These are phyloP conservation scores for Parmelia sp. DNA, from an alignment of 495 filamentous ascomycete species.

Conservation along the genomic window DNA sequence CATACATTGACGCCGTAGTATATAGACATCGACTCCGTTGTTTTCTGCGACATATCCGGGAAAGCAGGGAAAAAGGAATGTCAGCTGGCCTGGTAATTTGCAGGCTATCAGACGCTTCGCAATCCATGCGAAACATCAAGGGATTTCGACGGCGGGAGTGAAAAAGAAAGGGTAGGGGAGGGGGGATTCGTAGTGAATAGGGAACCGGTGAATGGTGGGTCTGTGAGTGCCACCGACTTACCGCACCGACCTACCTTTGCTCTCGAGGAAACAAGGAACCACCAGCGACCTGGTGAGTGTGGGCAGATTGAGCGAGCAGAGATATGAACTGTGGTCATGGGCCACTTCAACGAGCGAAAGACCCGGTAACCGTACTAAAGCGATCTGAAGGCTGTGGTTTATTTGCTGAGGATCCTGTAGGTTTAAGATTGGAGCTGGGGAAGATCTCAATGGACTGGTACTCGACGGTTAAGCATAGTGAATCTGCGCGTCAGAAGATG, in stretches of 20 bases:
- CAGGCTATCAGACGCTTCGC: not conserved
- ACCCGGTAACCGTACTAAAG: not conserved
- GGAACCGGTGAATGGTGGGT: not conserved
- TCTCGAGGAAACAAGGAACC: not conserved
- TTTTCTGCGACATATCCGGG: not conserved
- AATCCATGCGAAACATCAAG: not conserved
- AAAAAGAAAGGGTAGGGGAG: not conserved
- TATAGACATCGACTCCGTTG: not conserved
- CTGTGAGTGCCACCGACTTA: constrained; percentile 13
- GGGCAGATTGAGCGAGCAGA: not conserved
- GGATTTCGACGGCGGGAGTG: constrained; percentile 4
- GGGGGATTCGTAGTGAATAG: constrained; percentile 5
- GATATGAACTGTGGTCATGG: not conserved
- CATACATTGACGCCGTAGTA: not conserved
- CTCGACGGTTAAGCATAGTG: not conserved
- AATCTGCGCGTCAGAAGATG: not conserved
- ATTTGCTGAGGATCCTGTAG: not conserved
- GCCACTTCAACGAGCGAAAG: not conserved
- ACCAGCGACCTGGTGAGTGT: not conserved
- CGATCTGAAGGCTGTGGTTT: not conserved
- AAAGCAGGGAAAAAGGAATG: not conserved
- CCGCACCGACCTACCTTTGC: constrained; percentile 16
- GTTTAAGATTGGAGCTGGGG: not conserved
- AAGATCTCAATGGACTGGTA: not conserved
- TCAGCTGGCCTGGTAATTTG: constrained; percentile 7